Base-by-base conservation (phyloP, 2,329 filamentous ascomycete genomes). In the Colletotrichum sp. region DNA sequence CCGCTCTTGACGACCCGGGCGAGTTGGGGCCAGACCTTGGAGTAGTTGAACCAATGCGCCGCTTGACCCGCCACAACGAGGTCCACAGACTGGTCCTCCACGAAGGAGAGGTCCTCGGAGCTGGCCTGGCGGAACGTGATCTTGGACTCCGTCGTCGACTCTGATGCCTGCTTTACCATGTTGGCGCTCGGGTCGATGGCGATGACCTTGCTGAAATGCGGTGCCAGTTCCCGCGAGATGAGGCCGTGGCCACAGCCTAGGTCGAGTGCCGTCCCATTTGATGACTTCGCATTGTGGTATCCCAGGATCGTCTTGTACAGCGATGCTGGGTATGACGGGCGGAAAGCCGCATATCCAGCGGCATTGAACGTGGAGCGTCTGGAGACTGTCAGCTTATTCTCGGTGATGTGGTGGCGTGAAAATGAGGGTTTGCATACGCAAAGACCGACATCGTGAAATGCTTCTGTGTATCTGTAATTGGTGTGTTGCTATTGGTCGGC, bases 21-120 rank as follows among this genome's bases (percentile, higher is more conserved):
- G 73, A 93, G 80, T 79, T 91, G 88, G 1, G 87, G 87, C 89
- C 91, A 94, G 5, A 89, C 86, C 52, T 84, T 85, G 9, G 77
- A 55, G 79, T 90, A 91, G 80, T 93, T 87, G 81, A 94, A 94
- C 92, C 92, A 94, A 80, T 94, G 92, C 55, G 91, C 91, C 9
- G 92, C 88, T 79, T 94, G 91, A 9, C 85, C 88, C 6, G 87
- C 83, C 18, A 88, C 85, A 7, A 84, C 85, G 78, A 88, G 83
- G 80, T 94, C 92, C 2, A 93, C 81, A 6, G 85, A 87, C 7
- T 80, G 84, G 73, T 89, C 87, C 0, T 80, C 68, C 3, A 93
- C 72, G 76, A 89, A 91, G 1, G 83, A 82, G 5, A 93, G 82
- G 69, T 89, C 85, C 79, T 94, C 92, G 1, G 91, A 90, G 3